phyloP scores from a whole-genome alignment of 352 stramenopile genomes.

The Pythium chondricola region DNA sequence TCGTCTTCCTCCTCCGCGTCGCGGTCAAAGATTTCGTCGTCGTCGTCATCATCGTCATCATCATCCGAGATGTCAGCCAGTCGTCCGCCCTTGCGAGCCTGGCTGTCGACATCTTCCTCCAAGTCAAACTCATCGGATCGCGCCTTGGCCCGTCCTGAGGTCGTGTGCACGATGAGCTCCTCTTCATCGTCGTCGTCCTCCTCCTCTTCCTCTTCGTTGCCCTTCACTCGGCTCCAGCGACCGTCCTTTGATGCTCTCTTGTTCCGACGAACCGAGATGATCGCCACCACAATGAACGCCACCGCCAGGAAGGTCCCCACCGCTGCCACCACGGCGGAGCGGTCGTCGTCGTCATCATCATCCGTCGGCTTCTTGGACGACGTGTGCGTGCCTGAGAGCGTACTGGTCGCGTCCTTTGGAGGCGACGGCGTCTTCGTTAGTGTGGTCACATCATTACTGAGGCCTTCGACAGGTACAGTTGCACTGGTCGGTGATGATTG shows the following conservation, averaged over 20 bases:
- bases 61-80: too few relatives aligned
- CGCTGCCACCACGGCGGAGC: constrained; percentile 69
- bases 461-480: too few relatives aligned
- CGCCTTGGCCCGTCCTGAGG: constrained; percentile 11
- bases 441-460: too few relatives aligned
- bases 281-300: constrained; percentile 61
- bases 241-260: constrained; percentile 39
- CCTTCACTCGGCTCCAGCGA: constrained; percentile 68
- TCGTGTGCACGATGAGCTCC: constrained; percentile 35
- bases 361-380: constrained; percentile 4
- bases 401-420: background rate
- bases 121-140: constrained; percentile 10
- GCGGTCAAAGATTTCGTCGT: constrained; percentile 63
- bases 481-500: too few relatives aligned
- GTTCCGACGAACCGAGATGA: constrained; percentile 56
- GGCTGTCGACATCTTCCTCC: constrained; percentile 21
- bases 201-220: constrained; percentile 20
- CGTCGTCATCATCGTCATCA: constrained; percentile 23
- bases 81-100: too few relatives aligned
- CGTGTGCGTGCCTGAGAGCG: constrained; percentile 1
- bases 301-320: constrained; percentile 64
- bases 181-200: constrained; percentile 61
- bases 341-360: constrained; percentile 21
- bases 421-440: too few relatives aligned
- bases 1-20: constrained; percentile 27